These are phyloP conservation scores for Cetradonia linearis DNA, from an alignment of 495 filamentous ascomycete species.

Conservation along the genomic window DNA sequence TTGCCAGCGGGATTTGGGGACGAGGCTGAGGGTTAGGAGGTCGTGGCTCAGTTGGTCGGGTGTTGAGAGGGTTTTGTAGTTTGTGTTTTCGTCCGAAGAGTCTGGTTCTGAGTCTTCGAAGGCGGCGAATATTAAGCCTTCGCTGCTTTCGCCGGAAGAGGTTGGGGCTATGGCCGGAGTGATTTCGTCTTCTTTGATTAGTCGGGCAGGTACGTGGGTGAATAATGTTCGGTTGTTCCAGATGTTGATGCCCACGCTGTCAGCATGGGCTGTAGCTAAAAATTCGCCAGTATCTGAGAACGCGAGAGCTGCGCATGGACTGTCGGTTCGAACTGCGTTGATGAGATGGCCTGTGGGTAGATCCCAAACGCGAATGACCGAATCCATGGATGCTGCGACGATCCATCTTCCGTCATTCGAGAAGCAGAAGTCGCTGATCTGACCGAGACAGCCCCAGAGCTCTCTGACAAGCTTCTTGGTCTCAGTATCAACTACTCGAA, in stretches of 20 bases:
- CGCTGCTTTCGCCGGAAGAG: conserved; percentile 73
- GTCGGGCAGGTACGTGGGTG: conserved; percentile 70
- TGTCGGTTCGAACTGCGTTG: conserved; percentile 69
- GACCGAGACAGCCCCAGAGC: conserved; percentile 76
- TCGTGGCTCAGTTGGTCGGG: conserved; percentile 66
- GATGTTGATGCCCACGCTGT: conserved; percentile 75
- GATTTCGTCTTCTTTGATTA: conserved; percentile 67
- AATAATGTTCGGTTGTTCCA: conserved; percentile 93
- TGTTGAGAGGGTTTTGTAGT: conserved; percentile 36
- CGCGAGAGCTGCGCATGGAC: conserved; percentile 67
- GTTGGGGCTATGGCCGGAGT: conserved; percentile 52
- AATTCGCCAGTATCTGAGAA: conserved; percentile 89
- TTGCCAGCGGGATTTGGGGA: conserved; percentile 88
- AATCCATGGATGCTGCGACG: conserved; percentile 76
- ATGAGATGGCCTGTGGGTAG: conserved; percentile 90
- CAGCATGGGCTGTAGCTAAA: conserved; percentile 76
- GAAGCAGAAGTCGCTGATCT: conserved; percentile 79
- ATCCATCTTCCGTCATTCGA: conserved; percentile 93
- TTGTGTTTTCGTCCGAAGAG: conserved; percentile 26
- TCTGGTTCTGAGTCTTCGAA: conserved; percentile 43
- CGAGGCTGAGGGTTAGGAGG: conserved; percentile 77
- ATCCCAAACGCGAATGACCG: conserved; percentile 82
- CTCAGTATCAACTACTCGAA: conserved; percentile 82
- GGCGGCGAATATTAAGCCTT: conserved; percentile 59
- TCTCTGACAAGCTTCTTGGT: conserved; percentile 85